A percentile compares a stretch with the other conserved stretches of the same genome.
These are phyloP conservation scores for Leucosporidium yakuticum DNA, from an alignment of 768 basidiomycete species.

Conservation along the genomic window DNA sequence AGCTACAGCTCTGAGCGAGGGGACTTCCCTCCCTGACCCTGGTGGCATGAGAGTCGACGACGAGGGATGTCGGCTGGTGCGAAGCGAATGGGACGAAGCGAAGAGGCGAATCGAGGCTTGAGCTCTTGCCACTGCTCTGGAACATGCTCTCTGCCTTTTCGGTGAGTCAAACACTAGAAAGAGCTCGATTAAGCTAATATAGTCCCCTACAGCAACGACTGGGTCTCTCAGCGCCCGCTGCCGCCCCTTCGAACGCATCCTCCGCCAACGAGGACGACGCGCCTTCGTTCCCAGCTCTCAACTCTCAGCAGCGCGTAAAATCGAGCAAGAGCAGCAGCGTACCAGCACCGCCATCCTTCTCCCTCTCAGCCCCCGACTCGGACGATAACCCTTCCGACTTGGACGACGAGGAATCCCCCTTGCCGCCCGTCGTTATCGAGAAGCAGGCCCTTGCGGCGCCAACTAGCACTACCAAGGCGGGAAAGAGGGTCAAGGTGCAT, in stretches of 20 bases:
- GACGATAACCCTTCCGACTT: neutral
- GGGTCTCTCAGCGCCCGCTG: neutral
- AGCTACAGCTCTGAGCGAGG: neutral
- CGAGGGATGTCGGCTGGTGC: neutral
- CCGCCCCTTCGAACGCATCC: neutral
- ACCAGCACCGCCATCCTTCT: constrained; percentile 17
- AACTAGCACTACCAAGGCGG: constrained; percentile 53
- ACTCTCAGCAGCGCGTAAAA: constrained; percentile 33
- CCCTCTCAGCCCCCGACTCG: constrained; percentile 17
- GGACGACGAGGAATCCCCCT: neutral
- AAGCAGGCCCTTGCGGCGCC: constrained; percentile 44
- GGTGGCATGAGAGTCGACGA: neutral
- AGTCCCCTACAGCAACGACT: constrained; percentile 1
- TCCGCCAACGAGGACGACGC: constrained; percentile 34
- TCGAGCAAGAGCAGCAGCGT: constrained; percentile 18
- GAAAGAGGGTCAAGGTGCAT: constrained; percentile 65
- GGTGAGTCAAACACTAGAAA: neutral
- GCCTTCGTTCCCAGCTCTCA: constrained; percentile 43
- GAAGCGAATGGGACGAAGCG: neutral
- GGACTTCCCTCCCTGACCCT: neutral
- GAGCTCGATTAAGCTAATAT: no score
- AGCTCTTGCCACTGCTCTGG: neutral
- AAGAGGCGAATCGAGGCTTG: neutral
- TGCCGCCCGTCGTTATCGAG: neutral
- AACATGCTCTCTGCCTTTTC: constrained; percentile 4